phyloP scores from a whole-genome alignment of 139 green algal species.

The Tetradesmus obliquus region DNA sequence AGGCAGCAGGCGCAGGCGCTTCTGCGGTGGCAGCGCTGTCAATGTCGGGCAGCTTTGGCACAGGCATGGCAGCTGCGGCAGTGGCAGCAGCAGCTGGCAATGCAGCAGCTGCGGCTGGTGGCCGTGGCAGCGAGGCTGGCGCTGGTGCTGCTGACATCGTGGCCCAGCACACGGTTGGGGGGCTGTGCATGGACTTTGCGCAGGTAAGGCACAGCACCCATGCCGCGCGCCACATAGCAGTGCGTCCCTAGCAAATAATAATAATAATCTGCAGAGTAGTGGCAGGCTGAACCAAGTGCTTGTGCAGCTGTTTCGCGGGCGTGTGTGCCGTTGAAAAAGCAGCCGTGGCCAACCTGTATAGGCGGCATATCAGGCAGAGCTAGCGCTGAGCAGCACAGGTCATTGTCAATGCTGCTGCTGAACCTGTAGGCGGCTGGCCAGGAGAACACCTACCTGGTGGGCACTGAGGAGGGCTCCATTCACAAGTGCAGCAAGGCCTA shows the following conservation, averaged over 20 bases:
- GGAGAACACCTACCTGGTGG: conserved; percentile 87
- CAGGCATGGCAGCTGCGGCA: not conserved
- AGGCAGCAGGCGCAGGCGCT: conserved; percentile 17
- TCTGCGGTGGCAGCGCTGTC: conserved; percentile 15
- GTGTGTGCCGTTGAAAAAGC: no score
- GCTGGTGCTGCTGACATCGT: conserved; percentile 23
- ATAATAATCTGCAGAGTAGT: no score
- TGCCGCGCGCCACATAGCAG: not conserved
- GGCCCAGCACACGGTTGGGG: conserved; percentile 58
- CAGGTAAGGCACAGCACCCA: conserved; percentile 54
- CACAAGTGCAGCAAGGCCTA: conserved; percentile 93
- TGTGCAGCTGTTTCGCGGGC: not conserved
- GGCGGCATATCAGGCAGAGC: no score
- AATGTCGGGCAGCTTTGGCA: not conserved
- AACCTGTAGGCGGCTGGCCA: conserved; percentile 45
- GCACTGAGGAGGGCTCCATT: conserved; percentile 88
- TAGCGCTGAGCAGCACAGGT: not conserved
- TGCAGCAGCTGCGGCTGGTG: not conserved
- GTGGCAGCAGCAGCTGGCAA: conserved; percentile 19
- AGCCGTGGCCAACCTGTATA: no score
- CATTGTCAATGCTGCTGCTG: not conserved
- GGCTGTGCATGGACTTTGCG: conserved; percentile 94
- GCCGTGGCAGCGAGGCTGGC: not conserved
- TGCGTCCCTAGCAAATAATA: not conserved
- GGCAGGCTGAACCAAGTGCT: not conserved